Conservation (phyloP, 495 filamentous ascomycete species). For the Daldinia caldariorum region DNA sequence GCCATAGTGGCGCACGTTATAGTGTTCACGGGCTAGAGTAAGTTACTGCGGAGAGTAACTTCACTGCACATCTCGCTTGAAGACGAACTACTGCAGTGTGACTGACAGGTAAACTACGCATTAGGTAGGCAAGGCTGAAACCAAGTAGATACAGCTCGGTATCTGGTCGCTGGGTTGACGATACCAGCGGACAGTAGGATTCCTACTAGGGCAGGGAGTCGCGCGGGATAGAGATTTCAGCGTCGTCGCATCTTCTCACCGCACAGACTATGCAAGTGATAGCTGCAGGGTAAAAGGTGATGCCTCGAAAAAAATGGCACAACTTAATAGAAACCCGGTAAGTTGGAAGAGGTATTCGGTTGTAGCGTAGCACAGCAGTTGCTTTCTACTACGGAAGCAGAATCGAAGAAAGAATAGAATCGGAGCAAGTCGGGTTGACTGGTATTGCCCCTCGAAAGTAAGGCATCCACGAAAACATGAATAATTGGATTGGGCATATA, state of each 20-base stretch:
- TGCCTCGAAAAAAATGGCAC: slow-evolving; percentile 16
- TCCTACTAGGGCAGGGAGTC: slow-evolving; percentile 23
- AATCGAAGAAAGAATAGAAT: slow-evolving; percentile 36
- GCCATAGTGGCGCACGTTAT: slow-evolving; percentile 22
- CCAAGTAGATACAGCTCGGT: background rate
- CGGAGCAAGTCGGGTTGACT: slow-evolving; percentile 40
- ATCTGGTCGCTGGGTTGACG: slow-evolving; percentile 5
- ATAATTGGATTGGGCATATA: slow-evolving; percentile 39
- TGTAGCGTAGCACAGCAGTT: slow-evolving; percentile 37
- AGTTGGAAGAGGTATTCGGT: slow-evolving; percentile 35
- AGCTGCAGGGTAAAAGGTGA: slow-evolving; percentile 26
- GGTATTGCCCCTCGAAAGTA: slow-evolving; percentile 24
- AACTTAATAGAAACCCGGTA: slow-evolving; percentile 37
- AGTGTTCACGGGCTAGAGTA: slow-evolving; percentile 22
- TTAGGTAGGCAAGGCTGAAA: slow-evolving; percentile 41
- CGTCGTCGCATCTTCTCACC: slow-evolving; percentile 29
- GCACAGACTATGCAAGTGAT: slow-evolving; percentile 30
- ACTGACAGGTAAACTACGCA: slow-evolving; percentile 42
- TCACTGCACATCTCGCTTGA: slow-evolving; percentile 36
- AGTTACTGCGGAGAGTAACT: slow-evolving; percentile 22
- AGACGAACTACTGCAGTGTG: slow-evolving; percentile 44
- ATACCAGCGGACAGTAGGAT: slow-evolving; percentile 7
- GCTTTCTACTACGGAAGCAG: slow-evolving; percentile 23
- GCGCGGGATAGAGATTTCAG: slow-evolving; percentile 30
- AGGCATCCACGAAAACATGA: slow-evolving; percentile 32